Evolutionary conservation across 257 asterid genomes (phyloP).

Genomic region (Ehretia macrophylla): DNA sequence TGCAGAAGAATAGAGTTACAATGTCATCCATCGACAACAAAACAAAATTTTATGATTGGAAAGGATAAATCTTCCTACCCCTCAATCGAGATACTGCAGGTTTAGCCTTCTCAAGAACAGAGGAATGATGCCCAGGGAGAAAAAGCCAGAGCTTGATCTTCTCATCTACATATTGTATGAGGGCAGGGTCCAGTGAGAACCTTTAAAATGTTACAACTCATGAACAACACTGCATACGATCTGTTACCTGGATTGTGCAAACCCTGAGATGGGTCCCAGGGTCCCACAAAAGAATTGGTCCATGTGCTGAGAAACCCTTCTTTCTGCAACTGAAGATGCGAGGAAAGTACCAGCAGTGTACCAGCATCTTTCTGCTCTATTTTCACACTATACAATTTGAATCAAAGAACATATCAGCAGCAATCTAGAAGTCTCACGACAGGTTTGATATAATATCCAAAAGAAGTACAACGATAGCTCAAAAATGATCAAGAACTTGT

Average conservation of each 20-base stretch:
- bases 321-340: conserved; percentile 84
- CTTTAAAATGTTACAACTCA: conserved; percentile 1
- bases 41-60: neutral
- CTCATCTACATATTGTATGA: conserved; percentile 60
- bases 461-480: neutral
- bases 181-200: conserved; percentile 29
- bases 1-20: neutral
- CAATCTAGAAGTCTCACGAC: too few relatives aligned
- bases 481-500: neutral
- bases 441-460: neutral
- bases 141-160: conserved; percentile 99
- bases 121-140: conserved; percentile 80
- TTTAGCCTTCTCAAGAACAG: conserved; percentile 81
- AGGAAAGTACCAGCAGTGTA: conserved; percentile 65
- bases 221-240: conserved; percentile 18
- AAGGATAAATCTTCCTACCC: conserved; percentile 38
- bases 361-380: conserved; percentile 74
- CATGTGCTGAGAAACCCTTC: conserved; percentile 93
- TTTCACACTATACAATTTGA: conserved; percentile 49
- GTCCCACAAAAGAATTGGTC: conserved; percentile 98
- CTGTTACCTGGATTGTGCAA: conserved; percentile 88
- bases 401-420: conserved; percentile 13
- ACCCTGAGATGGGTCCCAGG: conserved; percentile 99
- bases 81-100: conserved; percentile 71
- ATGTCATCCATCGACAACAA: neutral